These are phyloP conservation scores for Plasmodium cynomolgi DNA, from an alignment of 169 alveolate genomes.

Conservation along the genomic window DNA sequence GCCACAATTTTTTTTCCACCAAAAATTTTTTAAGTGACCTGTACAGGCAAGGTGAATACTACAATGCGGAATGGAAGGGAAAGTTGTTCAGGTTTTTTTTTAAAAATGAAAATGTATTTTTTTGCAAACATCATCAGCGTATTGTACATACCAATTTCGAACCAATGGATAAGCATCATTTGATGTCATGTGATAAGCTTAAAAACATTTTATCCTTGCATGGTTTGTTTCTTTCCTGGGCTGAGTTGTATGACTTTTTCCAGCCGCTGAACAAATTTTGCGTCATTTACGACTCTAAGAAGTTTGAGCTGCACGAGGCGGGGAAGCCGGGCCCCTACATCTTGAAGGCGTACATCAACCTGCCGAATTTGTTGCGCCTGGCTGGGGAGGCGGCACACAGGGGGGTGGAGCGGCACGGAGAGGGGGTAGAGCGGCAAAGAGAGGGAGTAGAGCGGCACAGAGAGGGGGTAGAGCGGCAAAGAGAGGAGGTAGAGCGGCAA, in stretches of 20 bases:
- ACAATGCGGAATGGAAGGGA: conserved; percentile 27
- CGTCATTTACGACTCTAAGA: conserved; percentile 25
- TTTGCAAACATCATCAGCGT: neutral
- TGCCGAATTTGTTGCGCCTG: conserved; percentile 22
- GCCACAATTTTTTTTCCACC: conserved; percentile 20
- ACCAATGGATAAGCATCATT: conserved; percentile 13
- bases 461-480: neutral
- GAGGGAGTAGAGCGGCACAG: neutral
- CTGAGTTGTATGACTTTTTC: conserved; percentile 64
- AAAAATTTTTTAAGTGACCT: conserved; percentile 30
- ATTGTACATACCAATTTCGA: neutral
- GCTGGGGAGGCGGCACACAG: neutral
- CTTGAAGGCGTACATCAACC: conserved; percentile 48
- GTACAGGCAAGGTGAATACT: conserved; percentile 52
- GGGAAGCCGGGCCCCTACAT: conserved; percentile 43
- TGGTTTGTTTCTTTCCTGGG: conserved; percentile 69
- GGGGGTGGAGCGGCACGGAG: neutral
- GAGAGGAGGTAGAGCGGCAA: neutral
- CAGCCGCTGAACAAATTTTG: conserved; percentile 58
- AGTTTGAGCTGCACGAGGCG: neutral
- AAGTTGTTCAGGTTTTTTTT: conserved; percentile 36
- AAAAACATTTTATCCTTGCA: conserved; percentile 14
- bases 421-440: neutral
- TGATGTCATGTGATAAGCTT: conserved; percentile 31
- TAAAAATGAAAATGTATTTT: conserved; percentile 28